Base-by-base conservation (phyloP, 768 basidiomycete species). In the Tylopilus subfusipes region DNA sequence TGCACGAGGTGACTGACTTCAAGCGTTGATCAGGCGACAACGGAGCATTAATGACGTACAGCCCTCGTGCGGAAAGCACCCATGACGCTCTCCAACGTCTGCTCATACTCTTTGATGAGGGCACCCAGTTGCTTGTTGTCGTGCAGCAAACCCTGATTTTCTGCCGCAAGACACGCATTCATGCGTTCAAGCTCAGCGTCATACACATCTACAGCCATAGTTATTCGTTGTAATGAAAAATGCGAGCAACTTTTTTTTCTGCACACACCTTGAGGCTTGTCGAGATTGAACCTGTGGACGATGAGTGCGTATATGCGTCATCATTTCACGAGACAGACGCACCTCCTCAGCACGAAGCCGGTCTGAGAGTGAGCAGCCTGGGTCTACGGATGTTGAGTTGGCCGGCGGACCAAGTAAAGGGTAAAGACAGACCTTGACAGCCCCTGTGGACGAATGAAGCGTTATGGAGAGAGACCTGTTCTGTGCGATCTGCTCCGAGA, bases 11-110 rank as follows among this genome's bases (percentile, higher is more conserved):
- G 16, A 30, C 48, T 27, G 30, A n/a, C n/a, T n/a, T n/a, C n/a
- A 24, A 24, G 14, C 33, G 33, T 29, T 9, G 47, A 25, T 21
- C 40, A 48, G 45, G 16, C 19, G 40, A 52, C 30, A 45, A 30
- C 21, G 36, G 25, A n/a, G 19, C 25, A 21, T n/a, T n/a, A 21
- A 40, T 52, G 46, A 83, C 91, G 55, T 69, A 98, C 96, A 30
- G 97, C 96, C 44, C 91, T 84, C 54, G 84, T 88, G 53, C 97
- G 80, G 73, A 99, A 99, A 27, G 73, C 64, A 78, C 85, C 82
- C 97, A 99, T 99, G 42, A 98, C 83, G 8, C 81, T 90, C 71
- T 99, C 97, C 30, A 99, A 75, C 1, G 96, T 98, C 66, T 92
- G 89, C 68, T 99, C 97, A 65, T 97, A 98, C 68, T 99, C 97